phyloP scores from a whole-genome alignment of 495 filamentous ascomycete species.

The Parathielavia hyrcaniae region DNA sequence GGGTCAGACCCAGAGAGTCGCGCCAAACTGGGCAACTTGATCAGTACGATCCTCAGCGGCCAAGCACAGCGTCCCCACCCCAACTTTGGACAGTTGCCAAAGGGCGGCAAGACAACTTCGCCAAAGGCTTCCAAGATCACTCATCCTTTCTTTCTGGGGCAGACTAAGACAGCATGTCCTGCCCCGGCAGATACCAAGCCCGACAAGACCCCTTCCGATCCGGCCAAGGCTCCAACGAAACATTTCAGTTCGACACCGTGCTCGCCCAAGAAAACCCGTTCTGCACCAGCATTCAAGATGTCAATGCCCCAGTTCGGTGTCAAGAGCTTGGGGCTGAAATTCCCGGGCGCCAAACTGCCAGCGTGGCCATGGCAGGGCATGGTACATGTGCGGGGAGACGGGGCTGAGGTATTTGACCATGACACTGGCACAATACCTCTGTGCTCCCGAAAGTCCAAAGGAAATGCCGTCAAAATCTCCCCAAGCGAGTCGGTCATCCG shows the following conservation, averaged over 20 bases:
- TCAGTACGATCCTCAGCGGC: conserved; percentile 30
- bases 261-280: conserved; percentile 29
- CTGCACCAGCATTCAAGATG: conserved; percentile 12
- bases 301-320: conserved; percentile 31
- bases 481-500: conserved; percentile 42
- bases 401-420: conserved; percentile 1
- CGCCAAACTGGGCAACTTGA: conserved; percentile 30
- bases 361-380: conserved; percentile 66
- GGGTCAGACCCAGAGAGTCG: conserved; percentile 33
- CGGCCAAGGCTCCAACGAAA: conserved; percentile 21
- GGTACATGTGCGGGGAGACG: conserved; percentile 50
- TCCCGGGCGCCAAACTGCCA: conserved; percentile 54
- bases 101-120: conserved; percentile 20
- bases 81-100: conserved; percentile 16
- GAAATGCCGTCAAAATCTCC: conserved; percentile 38
- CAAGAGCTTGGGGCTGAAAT: conserved; percentile 40
- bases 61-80: not conserved
- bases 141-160: conserved; percentile 74
- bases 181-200: conserved; percentile 21
- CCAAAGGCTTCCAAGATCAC: conserved; percentile 50
- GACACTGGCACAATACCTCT: not conserved
- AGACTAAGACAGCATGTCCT: conserved; percentile 27
- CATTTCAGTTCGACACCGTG: conserved; percentile 34
- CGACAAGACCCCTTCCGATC: conserved; percentile 4
- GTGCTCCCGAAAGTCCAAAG: conserved; percentile 45